Evolutionary conservation across 2,329 filamentous ascomycete species (phyloP).

Genomic region (Sclerotinia sclerotiorum): DNA sequence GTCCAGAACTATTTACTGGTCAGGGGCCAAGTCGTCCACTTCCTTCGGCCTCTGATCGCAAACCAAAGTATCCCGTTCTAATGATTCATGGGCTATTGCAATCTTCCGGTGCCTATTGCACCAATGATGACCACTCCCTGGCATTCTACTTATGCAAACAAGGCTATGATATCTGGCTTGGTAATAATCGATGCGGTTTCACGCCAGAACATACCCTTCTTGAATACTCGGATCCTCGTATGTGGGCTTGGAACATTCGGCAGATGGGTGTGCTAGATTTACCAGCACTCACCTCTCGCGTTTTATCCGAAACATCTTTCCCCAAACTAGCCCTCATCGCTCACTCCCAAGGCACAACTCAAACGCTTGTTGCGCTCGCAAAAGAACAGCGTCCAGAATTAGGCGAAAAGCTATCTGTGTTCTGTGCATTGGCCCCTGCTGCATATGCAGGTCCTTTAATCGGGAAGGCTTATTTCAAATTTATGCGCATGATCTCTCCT

Average conservation of each 20-base stretch:
- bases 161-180: conserved; percentile 93
- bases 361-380: conserved; percentile 82
- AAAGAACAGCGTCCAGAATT: conserved; percentile 87
- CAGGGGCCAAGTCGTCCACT: conserved; percentile 42
- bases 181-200: conserved; percentile 90
- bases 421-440: conserved; percentile 87
- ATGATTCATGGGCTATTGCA: conserved; percentile 88
- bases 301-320: conserved; percentile 80
- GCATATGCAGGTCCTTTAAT: conserved; percentile 87
- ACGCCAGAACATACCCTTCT: conserved; percentile 72
- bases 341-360: conserved; percentile 88
- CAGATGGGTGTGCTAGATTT: conserved; percentile 93
- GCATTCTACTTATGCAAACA: conserved; percentile 91
- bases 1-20: conserved; percentile 62
- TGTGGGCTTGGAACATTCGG: conserved; percentile 96
- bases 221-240: conserved; percentile 73
- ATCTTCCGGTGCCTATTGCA: conserved; percentile 83
- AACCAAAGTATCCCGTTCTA: conserved; percentile 72
- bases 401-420: conserved; percentile 79
- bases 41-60: conserved; percentile 37
- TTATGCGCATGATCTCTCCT: conserved; percentile 80
- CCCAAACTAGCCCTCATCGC: conserved; percentile 78
- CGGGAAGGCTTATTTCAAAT: conserved; percentile 85
- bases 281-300: conserved; percentile 74
- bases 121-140: conserved; percentile 84